phyloP scores from a whole-genome alignment of 495 filamentous ascomycete species.

The Chaetomium cochliodes region DNA sequence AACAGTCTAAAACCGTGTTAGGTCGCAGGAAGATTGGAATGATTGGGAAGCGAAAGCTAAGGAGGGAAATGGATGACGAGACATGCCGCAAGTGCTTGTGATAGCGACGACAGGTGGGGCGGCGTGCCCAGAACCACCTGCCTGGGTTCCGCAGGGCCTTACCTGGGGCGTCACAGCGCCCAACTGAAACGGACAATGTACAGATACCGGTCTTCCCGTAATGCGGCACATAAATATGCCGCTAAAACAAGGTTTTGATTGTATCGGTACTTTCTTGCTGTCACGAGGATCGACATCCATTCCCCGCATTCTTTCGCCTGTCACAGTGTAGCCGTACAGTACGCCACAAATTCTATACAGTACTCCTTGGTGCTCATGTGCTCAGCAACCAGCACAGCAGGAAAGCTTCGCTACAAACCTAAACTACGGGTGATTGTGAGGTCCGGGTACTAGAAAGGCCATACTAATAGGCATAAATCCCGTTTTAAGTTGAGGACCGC shows the following conservation, averaged over 20 bases:
- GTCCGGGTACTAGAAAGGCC: too few relatives aligned
- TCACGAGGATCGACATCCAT: background rate
- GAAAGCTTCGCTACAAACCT: background rate
- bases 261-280: background rate
- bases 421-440: background rate
- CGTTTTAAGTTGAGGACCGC: too few relatives aligned
- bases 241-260: background rate
- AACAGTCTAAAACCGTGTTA: background rate
- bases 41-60: background rate
- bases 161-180: background rate
- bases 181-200: background rate
- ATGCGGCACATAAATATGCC: background rate
- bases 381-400: background rate
- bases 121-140: background rate
- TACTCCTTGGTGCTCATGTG: too few relatives aligned
- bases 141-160: background rate
- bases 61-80: slow-evolving; percentile 4
- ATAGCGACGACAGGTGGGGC: slow-evolving; percentile 13
- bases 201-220: background rate
- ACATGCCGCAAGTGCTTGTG: background rate
- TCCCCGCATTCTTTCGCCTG: slow-evolving; percentile 5
- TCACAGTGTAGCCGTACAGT: background rate
- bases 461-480: too few relatives aligned
- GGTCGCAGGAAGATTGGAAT: background rate
- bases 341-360: too few relatives aligned